phyloP scores from a whole-genome alignment of 352 stramenopile species.

The Phytophthora tentaculata region DNA sequence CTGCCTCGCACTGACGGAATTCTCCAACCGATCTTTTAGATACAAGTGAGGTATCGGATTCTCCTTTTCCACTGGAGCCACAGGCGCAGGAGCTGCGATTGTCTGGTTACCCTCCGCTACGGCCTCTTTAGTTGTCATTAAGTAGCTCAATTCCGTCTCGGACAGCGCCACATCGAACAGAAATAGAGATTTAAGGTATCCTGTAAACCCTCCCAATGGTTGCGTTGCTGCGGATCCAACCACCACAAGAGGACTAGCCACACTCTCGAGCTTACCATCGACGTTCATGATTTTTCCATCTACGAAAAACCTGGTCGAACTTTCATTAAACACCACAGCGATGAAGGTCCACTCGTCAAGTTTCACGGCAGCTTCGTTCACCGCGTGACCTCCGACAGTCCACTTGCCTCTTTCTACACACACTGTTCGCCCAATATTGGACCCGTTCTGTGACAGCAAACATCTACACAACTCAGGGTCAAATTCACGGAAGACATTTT shows the following conservation, averaged over 20 bases:
- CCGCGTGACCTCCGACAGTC: slow-evolving; percentile 26
- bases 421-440: slow-evolving; percentile 38
- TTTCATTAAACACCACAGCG: slow-evolving; percentile 42
- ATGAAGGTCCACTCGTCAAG: slow-evolving; percentile 53
- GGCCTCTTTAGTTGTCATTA: slow-evolving; percentile 36
- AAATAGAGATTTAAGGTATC: slow-evolving; percentile 52
- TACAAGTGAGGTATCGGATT: slow-evolving; percentile 33
- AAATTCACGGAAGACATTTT: slow-evolving; percentile 6
- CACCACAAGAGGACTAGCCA: slow-evolving; percentile 30
- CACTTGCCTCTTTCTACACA: slow-evolving; percentile 47
- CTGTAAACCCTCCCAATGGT: slow-evolving; percentile 37
- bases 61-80: neutral
- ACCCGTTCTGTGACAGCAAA: slow-evolving; percentile 56
- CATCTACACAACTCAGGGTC: slow-evolving; percentile 35
- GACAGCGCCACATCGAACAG: slow-evolving; percentile 48
- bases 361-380: slow-evolving; percentile 7
- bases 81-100: neutral
- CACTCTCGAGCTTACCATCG: slow-evolving; percentile 19
- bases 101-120: neutral
- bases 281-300: slow-evolving; percentile 37
- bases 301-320: slow-evolving; percentile 22
- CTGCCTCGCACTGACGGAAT: slow-evolving; percentile 23
- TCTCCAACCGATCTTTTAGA: slow-evolving; percentile 29
- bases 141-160: slow-evolving; percentile 43
- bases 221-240: slow-evolving; percentile 12